Base-by-base conservation (phyloP, 2,329 filamentous ascomycete species). In the Aspergillus bombycis region DNA sequence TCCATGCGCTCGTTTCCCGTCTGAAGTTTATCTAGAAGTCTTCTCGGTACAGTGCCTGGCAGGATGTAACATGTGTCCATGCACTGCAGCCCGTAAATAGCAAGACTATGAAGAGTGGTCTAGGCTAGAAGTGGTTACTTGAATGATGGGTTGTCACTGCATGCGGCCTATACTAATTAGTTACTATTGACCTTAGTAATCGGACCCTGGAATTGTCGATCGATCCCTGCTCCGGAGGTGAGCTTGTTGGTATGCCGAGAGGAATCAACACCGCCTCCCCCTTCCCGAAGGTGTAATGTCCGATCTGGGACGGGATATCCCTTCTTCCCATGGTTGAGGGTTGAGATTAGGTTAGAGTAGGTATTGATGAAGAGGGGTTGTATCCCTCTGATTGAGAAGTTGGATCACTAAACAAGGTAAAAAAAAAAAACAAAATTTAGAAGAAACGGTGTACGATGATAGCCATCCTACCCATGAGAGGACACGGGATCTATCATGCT, bases 251-350 rank as follows among this genome's bases (percentile, higher is more conserved):
- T 60, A 69, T 69, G 64, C 61, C 57, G 58, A 57, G 57, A 62
- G 53, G 50, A 58, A 55, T 48, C 46, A 62, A 69, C 61, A 67
- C 59, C 57, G 64, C 64, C 67, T 66, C 67, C 67, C 66, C 66
- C 64, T 69, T 69, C 62, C 62, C 34, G 59, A 61, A 34, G 50
- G 28, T 23, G 30, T 30, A 32, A 21, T 41, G 32, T 32, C 48
- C 36, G 56, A 57, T 58, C 36, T 32, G 26, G 52, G 52, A 23
- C 21, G n/a, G 34, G 34, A 55, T 38, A 55, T 55, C 52, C 52
- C 41, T 55, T 58, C 36, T 23, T 19, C 28, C 53, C 59, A 57
- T 54, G 54, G 21, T 53, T 55, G 46, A 38, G 11, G 48, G 21
- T 53, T 43, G 48, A 43, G 50, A 55, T 56, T 58, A 56, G 53